These are phyloP conservation scores for Pyrus betulifolia DNA, from an alignment of 306 rosid genomes.

Conservation along the genomic window DNA sequence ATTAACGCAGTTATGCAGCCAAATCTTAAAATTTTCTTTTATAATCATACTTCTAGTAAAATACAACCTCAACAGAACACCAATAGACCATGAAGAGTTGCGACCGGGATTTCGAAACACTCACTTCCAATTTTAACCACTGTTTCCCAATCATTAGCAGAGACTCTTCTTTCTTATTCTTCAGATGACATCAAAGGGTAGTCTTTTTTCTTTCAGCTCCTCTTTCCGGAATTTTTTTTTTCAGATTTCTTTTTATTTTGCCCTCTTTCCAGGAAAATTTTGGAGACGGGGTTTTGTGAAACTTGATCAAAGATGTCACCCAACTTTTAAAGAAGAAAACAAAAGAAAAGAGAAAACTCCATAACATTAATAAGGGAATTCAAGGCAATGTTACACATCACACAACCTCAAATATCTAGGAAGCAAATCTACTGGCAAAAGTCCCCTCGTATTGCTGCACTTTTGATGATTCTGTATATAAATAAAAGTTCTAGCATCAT, in stretches of 20 bases:
- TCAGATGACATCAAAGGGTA: neutral
- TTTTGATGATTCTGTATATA: neutral
- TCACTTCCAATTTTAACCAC: neutral
- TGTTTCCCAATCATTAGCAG: neutral
- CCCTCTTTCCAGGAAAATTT: neutral
- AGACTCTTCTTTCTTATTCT: neutral
- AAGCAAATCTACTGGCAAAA: too few relatives aligned
- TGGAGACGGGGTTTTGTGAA: neutral
- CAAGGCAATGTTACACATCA: too few relatives aligned
- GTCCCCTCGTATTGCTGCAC: too few relatives aligned
- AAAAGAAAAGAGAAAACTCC: neutral
- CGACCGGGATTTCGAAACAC: neutral
- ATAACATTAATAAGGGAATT: too few relatives aligned
- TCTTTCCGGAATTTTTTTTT: neutral
- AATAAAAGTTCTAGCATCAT: neutral
- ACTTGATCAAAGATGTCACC: neutral
- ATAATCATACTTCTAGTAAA: too few relatives aligned
- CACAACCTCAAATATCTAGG: too few relatives aligned
- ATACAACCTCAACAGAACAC: neutral
- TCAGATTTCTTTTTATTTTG: neutral
- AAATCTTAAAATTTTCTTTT: neutral
- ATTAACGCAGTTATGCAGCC: neutral
- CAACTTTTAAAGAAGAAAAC: neutral
- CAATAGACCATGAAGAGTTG: neutral
- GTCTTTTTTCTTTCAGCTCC: neutral